Percentiles rank a stretch among this genome's conserved stretches.
Evolutionary conservation across 1,139 yeast species (phyloP).

Genomic region (Williopsis jadinii): DNA sequence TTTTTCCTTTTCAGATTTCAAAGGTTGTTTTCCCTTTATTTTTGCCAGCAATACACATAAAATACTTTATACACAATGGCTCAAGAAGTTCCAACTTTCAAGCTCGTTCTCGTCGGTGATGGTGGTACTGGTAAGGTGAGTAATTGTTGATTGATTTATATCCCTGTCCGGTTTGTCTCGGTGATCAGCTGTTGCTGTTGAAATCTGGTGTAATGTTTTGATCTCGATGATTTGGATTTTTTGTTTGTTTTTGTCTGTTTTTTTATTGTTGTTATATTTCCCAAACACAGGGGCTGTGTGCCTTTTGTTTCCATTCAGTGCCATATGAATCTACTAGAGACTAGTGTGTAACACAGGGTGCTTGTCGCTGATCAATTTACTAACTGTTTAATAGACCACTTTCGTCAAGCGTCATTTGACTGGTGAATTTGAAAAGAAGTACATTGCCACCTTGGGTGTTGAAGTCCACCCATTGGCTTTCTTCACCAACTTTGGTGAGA

Average conservation of each 20-base stretch:
- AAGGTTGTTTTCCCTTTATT: not conserved
- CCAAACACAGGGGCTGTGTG: too few relatives aligned
- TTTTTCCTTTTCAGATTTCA: not conserved
- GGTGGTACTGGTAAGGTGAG: conserved; percentile 98
- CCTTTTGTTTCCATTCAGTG: too few relatives aligned
- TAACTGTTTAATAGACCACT: conserved; percentile 54
- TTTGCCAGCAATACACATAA: too few relatives aligned
- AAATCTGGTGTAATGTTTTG: too few relatives aligned
- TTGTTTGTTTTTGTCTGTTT: too few relatives aligned
- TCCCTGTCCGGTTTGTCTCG: not conserved
- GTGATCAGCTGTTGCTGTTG: conserved; percentile 1
- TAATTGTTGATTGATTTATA: not conserved
- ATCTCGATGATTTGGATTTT: too few relatives aligned
- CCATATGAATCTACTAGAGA: too few relatives aligned
- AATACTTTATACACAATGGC: conserved; percentile 16
- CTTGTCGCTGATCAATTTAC: too few relatives aligned
- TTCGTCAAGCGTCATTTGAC: conserved; percentile 99
- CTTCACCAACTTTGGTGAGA: conserved; percentile 98
- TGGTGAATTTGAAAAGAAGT: conserved; percentile 99
- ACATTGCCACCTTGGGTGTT: conserved; percentile 98
- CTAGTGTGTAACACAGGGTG: too few relatives aligned
- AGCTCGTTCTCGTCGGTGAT: conserved; percentile 97
- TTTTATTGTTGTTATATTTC: too few relatives aligned
- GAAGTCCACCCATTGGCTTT: conserved; percentile 98
- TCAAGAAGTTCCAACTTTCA: conserved; percentile 92